A percentile compares a stretch with the other conserved stretches of the same genome.
phyloP scores from a whole-genome alignment of 148 eudicot genomes.

The Gaultheria prostrata region DNA sequence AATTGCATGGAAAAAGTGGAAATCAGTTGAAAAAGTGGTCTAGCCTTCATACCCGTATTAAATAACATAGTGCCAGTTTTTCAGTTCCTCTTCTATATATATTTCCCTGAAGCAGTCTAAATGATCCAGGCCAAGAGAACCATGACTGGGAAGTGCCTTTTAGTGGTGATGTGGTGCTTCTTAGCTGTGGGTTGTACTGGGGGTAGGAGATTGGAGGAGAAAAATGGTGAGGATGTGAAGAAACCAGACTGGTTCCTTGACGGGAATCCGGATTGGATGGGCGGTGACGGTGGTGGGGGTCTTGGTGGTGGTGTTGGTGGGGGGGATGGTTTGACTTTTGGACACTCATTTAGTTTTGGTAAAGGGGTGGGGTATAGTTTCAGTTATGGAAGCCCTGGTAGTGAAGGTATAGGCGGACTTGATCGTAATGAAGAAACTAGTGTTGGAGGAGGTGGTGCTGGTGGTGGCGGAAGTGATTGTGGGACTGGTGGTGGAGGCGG shows the following conservation, averaged over 20 bases:
- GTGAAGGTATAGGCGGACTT: background rate
- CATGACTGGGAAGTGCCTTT: slow-evolving; percentile 10
- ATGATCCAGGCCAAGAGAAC: background rate
- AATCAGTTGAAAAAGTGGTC: slow-evolving; percentile 14
- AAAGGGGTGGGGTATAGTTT: slow-evolving; percentile 14
- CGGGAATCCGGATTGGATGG: slow-evolving; percentile 5
- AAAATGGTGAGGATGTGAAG: slow-evolving; percentile 13
- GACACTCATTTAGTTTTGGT: slow-evolving; percentile 16
- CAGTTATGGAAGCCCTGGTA: slow-evolving; percentile 17
- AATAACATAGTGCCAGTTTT: too few species aligned
- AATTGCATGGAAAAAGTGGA: background rate
- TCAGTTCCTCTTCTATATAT: slow-evolving; percentile 12
- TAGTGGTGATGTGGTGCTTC: slow-evolving; percentile 11
- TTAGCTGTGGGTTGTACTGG: slow-evolving; percentile 10
- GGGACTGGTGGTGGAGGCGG: background rate
- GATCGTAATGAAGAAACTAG: slow-evolving; percentile 10
- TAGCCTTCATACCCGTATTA: background rate
- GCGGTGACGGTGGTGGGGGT: slow-evolving; percentile 2
- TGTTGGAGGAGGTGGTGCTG: background rate
- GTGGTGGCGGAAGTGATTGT: background rate
- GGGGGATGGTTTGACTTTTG: slow-evolving; percentile 5
- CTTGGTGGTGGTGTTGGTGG: background rate
- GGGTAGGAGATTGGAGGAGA: slow-evolving; percentile 13
- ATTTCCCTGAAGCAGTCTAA: background rate
- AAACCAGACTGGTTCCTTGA: slow-evolving; percentile 20